A percentile compares a stretch with the other conserved stretches of the same genome.
phyloP scores from a whole-genome alignment of 441 rosid species.

The Melastoma candidum region DNA sequence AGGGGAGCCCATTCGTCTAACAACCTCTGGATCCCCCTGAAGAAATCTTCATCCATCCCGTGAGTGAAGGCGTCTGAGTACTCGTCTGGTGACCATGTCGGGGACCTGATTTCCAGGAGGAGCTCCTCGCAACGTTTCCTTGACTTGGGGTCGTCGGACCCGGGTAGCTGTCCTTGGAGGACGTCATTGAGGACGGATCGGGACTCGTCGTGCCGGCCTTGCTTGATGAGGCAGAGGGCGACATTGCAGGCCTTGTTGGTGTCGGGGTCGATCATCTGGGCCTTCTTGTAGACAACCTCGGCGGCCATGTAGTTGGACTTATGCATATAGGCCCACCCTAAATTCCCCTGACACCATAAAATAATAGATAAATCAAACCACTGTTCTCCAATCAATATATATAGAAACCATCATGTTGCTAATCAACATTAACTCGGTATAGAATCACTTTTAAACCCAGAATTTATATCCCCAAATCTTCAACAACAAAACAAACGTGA shows the following conservation, averaged over 20 bases:
- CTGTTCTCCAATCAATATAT: no score
- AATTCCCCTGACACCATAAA: conserved; percentile 44
- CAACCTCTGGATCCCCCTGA: conserved; percentile 39
- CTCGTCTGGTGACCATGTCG: conserved; percentile 13
- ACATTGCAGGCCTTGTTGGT: conserved; percentile 64
- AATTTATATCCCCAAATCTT: no score
- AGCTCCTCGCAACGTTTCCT: conserved; percentile 57
- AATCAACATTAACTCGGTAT: no score
- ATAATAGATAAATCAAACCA: no score
- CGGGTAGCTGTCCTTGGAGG: conserved; percentile 27
- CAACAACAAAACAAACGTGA: no score
- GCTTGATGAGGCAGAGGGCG: conserved; percentile 59
- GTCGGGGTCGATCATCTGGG: conserved; percentile 69
- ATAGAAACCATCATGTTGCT: no score
- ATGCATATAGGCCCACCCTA: conserved; percentile 98
- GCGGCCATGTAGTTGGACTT: conserved; percentile 67
- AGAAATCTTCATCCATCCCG: conserved; percentile 37
- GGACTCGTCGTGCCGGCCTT: conserved; percentile 51
- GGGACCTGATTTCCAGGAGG: conserved; percentile 34
- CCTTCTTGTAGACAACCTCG: conserved; percentile 71
- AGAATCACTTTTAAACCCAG: no score
- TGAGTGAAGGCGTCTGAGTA: conserved; percentile 23
- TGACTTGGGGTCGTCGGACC: conserved; percentile 46
- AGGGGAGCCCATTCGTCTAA: conserved; percentile 36
- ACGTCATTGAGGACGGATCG: conserved; percentile 29